Evolutionary conservation across 1,284 basidiomycete genomes (phyloP).

Genomic region (Boletus sp.): DNA sequence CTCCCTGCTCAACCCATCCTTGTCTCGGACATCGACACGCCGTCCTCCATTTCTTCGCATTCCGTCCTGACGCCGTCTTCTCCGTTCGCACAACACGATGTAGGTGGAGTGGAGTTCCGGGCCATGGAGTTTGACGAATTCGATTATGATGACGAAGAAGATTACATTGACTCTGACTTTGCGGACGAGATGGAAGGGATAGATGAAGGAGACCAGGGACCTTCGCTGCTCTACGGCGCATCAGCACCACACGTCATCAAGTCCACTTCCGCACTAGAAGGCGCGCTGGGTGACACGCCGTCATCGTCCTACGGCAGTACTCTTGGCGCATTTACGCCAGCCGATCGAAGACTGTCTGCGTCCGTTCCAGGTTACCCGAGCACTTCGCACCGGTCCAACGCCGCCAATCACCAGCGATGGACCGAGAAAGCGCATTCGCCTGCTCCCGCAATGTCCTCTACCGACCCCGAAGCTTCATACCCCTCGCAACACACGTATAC

Average conservation of each 20-base stretch:
- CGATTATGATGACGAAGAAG: conserved; percentile 32
- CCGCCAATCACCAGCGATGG: conserved; percentile 18
- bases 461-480: conserved; percentile 14
- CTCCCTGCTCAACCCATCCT: conserved; percentile 21
- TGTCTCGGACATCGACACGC: conserved; percentile 29
- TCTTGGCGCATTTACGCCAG: conserved; percentile 7
- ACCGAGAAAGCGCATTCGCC: conserved; percentile 19
- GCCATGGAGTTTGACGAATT: conserved; percentile 33
- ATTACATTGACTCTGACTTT: conserved; percentile 31
- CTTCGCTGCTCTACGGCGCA: conserved; percentile 21
- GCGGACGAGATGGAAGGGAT: conserved; percentile 32
- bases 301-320: conserved; percentile 14
- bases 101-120: conserved; percentile 11
- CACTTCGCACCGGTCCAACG: conserved; percentile 18
- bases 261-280: conserved; percentile 31
- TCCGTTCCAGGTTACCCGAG: conserved; percentile 32
- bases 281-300: conserved; percentile 28
- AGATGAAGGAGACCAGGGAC: conserved; percentile 17
- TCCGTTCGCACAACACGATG: conserved; percentile 23
- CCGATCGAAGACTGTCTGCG: conserved; percentile 31
- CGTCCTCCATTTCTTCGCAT: conserved; percentile 32
- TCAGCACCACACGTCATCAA: conserved; percentile 27
- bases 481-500: conserved; percentile 22
- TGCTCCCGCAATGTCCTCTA: conserved; percentile 2
- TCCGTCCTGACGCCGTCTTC: conserved; percentile 31